Conservation (phyloP, 2,329 filamentous ascomycete species). For the Phoma sp. region DNA sequence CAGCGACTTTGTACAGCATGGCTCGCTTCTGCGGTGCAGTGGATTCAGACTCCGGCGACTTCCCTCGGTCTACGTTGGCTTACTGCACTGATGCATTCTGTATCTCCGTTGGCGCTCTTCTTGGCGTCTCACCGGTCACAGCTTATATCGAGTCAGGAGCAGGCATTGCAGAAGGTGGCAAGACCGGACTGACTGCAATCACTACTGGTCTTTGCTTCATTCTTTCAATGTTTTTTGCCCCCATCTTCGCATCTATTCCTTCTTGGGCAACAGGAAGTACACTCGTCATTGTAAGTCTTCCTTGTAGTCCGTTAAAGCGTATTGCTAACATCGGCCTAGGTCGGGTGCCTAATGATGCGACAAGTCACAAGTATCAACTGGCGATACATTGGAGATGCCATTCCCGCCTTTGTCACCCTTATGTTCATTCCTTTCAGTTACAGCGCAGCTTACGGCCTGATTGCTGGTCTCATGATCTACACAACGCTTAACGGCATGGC, state of each 20-base stretch:
- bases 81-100: constrained; percentile 84
- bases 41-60: constrained; percentile 81
- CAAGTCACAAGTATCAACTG: constrained; percentile 83
- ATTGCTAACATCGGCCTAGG: constrained; percentile 32
- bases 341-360: constrained; percentile 78
- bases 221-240: constrained; percentile 86
- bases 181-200: constrained; percentile 81
- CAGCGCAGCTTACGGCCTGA: constrained; percentile 85
- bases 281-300: constrained; percentile 70
- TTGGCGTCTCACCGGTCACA: constrained; percentile 81
- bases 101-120: constrained; percentile 79
- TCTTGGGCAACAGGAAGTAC: constrained; percentile 89
- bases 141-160: constrained; percentile 88
- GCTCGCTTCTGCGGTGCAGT: constrained; percentile 82
- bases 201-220: constrained; percentile 83
- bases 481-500: constrained; percentile 74
- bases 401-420: constrained; percentile 84
- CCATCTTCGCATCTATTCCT: constrained; percentile 88
- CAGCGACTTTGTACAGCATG: constrained; percentile 88
- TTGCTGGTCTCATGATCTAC: constrained; percentile 79
- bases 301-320: not conserved
- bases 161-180: constrained; percentile 85
- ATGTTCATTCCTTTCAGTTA: constrained; percentile 89
- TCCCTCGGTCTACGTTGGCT: constrained; percentile 81
- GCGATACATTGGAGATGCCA: constrained; percentile 80